Conservation (phyloP, 2,329 filamentous ascomycete genomes). For the Scedosporium aurantiacum region DNA sequence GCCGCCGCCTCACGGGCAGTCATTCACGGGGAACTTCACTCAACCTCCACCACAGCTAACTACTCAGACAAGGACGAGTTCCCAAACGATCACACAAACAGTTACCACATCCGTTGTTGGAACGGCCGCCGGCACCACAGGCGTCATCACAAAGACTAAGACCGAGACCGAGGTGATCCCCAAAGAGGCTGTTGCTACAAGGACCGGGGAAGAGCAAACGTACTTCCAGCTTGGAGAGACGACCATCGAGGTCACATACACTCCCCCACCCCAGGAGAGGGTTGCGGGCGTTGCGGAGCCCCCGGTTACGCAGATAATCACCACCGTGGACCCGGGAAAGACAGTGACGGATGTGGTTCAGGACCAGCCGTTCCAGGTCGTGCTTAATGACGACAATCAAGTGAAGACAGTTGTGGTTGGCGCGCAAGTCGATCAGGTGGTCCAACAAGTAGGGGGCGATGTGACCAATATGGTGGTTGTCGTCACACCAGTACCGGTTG, state of each 20-base stretch:
- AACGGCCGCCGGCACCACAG: neutral
- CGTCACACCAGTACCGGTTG: slow-evolving; percentile 7
- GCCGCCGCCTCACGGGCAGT: neutral
- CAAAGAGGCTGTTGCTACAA: neutral
- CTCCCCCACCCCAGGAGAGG: slow-evolving; percentile 6
- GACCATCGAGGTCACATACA: slow-evolving; percentile 13
- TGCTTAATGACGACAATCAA: slow-evolving; percentile 7
- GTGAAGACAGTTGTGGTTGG: slow-evolving; percentile 8
- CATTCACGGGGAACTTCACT: neutral
- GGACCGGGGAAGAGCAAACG: neutral
- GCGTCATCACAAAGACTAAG: neutral
- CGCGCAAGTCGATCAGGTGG: slow-evolving; percentile 1
- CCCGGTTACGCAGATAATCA: slow-evolving; percentile 14
- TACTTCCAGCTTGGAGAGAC: slow-evolving; percentile 12
- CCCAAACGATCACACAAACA: neutral
- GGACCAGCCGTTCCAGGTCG: slow-evolving; percentile 5
- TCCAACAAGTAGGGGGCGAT: slow-evolving; percentile 6
- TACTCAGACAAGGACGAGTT: neutral
- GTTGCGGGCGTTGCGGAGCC: slow-evolving; percentile 1
- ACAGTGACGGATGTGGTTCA: slow-evolving; percentile 11
- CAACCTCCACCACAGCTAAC: neutral
- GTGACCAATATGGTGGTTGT: slow-evolving; percentile 8
- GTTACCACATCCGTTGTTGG: neutral
- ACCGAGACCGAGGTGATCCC: neutral
- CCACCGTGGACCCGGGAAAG: slow-evolving; percentile 12